These are phyloP conservation scores for Nakazawaea laoshanensis DNA, from an alignment of 805 yeast species.

Conservation along the genomic window DNA sequence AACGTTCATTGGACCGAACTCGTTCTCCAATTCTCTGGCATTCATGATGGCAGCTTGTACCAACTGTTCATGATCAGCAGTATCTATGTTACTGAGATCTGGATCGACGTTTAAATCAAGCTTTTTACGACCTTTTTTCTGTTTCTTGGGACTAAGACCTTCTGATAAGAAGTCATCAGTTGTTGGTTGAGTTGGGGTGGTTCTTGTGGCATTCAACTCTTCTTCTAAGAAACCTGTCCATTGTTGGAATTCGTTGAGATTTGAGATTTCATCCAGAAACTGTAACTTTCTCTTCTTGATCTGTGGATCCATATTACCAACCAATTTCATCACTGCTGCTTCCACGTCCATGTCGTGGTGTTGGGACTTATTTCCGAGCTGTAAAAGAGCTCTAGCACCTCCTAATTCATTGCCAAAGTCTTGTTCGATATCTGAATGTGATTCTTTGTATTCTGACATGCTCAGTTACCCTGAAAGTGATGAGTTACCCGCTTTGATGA, in stretches of 20 bases:
- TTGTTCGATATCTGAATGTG: slow-evolving; percentile 3
- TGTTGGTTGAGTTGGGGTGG: not conserved
- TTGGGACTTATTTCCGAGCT: slow-evolving; percentile 14
- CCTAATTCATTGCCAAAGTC: slow-evolving; percentile 17
- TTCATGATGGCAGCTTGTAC: slow-evolving; percentile 67
- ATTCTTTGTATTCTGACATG: too few relatives aligned
- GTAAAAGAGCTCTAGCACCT: slow-evolving; percentile 20
- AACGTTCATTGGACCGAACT: slow-evolving; percentile 23
- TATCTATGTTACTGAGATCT: slow-evolving; percentile 45
- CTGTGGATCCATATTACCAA: slow-evolving; percentile 45
- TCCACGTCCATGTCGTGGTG: slow-evolving; percentile 40
- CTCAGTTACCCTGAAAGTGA: slow-evolving; percentile 16
- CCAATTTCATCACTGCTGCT: slow-evolving; percentile 70
- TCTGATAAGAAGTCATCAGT: slow-evolving; percentile 21
- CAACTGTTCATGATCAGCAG: slow-evolving; percentile 43
- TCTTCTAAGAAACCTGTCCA: slow-evolving; percentile 46
- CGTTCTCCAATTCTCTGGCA: slow-evolving; percentile 53
- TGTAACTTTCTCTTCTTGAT: slow-evolving; percentile 19
- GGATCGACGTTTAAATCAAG: slow-evolving; percentile 38
- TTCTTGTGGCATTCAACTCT: slow-evolving; percentile 15
- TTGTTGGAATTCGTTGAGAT: slow-evolving; percentile 41
- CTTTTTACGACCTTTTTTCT: slow-evolving; percentile 5
- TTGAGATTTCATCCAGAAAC: slow-evolving; percentile 33
- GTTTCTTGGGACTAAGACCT: slow-evolving; percentile 12
- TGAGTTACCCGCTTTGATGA: slow-evolving; percentile 12